Percentiles rank a stretch among this genome's conserved stretches.
These are phyloP conservation scores for Xylaria sp. DNA, from an alignment of 2,329 filamentous ascomycete genomes.

Conservation along the genomic window DNA sequence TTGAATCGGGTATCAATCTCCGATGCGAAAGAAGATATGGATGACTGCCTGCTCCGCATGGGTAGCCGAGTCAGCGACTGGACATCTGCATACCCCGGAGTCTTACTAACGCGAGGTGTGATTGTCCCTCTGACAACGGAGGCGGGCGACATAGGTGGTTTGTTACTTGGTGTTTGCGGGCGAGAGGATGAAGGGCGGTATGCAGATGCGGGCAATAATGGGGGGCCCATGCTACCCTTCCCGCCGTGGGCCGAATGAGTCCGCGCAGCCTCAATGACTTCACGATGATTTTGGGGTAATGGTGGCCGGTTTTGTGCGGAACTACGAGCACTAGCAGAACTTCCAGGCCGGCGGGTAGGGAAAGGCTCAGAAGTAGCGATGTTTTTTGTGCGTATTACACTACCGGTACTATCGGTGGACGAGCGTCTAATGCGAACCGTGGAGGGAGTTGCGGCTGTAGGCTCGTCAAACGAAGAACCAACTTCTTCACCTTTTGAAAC, in stretches of 20 bases:
- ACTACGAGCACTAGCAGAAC: slow-evolving; percentile 72
- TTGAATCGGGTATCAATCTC: slow-evolving; percentile 94
- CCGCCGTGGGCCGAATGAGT: slow-evolving; percentile 63
- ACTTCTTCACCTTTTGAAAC: slow-evolving; percentile 39
- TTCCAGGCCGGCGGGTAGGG: slow-evolving; percentile 70
- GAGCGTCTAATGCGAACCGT: slow-evolving; percentile 59
- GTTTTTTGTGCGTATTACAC: slow-evolving; percentile 54
- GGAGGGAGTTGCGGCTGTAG: slow-evolving; percentile 49
- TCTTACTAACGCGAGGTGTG: slow-evolving; percentile 65
- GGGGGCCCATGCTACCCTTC: slow-evolving; percentile 79
- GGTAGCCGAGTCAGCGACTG: slow-evolving; percentile 61
- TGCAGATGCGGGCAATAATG: slow-evolving; percentile 83
- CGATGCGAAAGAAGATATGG: slow-evolving; percentile 93
- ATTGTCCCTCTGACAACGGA: slow-evolving; percentile 63
- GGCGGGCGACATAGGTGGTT: slow-evolving; percentile 56
- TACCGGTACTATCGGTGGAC: slow-evolving; percentile 61
- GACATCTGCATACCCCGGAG: slow-evolving; percentile 59
- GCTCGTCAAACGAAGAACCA: slow-evolving; percentile 45
- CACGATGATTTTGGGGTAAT: slow-evolving; percentile 82
- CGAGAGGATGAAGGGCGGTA: slow-evolving; percentile 59
- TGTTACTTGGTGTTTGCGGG: slow-evolving; percentile 71
- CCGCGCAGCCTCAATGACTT: slow-evolving; percentile 84
- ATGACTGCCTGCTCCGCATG: slow-evolving; percentile 74
- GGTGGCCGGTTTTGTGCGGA: slow-evolving; percentile 68
- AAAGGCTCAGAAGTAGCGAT: slow-evolving; percentile 54